phyloP scores from a whole-genome alignment of 768 basidiomycete species.

The Dentipellis fragilis region DNA sequence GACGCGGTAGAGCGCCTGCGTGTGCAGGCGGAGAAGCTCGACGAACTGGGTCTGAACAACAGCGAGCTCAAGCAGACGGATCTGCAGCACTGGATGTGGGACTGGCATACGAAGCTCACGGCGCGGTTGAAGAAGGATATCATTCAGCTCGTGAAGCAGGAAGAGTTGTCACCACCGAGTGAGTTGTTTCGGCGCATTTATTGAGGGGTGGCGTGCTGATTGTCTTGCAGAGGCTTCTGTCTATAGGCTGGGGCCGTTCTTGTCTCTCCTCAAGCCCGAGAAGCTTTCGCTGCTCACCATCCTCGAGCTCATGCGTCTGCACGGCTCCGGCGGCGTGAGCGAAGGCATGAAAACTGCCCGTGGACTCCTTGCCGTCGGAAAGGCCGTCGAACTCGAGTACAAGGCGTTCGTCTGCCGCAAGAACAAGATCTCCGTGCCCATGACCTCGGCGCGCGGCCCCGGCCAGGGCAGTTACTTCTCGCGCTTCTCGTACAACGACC shows the following conservation, averaged over 20 bases:
- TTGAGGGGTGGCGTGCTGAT: background rate
- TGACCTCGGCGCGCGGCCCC: slow-evolving; percentile 14
- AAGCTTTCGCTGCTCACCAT: slow-evolving; percentile 84
- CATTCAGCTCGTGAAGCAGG: slow-evolving; percentile 29
- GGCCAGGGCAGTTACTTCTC: slow-evolving; percentile 40
- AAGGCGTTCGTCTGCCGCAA: slow-evolving; percentile 71
- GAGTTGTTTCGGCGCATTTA: background rate
- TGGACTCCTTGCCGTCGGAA: slow-evolving; percentile 70
- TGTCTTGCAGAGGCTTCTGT: background rate
- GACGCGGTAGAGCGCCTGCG: slow-evolving; percentile 64
- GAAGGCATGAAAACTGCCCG: slow-evolving; percentile 88
- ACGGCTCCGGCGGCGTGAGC: slow-evolving; percentile 63
- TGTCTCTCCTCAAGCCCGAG: slow-evolving; percentile 63
- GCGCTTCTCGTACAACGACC: slow-evolving; percentile 44
- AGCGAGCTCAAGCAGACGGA: slow-evolving; percentile 34
- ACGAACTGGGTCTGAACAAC: slow-evolving; percentile 44
- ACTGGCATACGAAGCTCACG: slow-evolving; percentile 64
- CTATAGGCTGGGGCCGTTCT: slow-evolving; percentile 50
- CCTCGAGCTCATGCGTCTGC: slow-evolving; percentile 77
- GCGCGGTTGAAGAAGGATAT: slow-evolving; percentile 42
- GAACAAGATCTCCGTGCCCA: slow-evolving; percentile 36
- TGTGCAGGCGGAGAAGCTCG: slow-evolving; percentile 50
- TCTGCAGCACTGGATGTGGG: slow-evolving; percentile 77
- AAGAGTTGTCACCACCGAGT: slow-evolving; percentile 14
- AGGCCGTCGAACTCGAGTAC: slow-evolving; percentile 84